phyloP scores from a whole-genome alignment of 2,329 filamentous ascomycete genomes.

The Lecanosticta acicola region DNA sequence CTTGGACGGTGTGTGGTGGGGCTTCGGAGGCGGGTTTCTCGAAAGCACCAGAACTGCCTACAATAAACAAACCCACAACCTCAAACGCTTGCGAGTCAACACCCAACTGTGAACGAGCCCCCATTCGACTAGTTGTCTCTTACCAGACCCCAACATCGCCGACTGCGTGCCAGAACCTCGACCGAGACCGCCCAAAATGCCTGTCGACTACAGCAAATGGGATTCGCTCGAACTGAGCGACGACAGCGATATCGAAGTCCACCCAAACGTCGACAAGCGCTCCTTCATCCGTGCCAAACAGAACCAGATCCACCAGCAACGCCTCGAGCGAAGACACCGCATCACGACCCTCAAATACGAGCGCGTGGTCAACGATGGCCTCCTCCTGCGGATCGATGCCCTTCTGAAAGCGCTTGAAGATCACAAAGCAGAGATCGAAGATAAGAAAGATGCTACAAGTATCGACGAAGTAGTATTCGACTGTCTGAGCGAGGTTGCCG shows the following conservation, averaged over 20 bases:
- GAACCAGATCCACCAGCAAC: slow-evolving; percentile 89
- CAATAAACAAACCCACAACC: no score
- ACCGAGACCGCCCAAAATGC: slow-evolving; percentile 41
- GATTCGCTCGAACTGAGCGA: slow-evolving; percentile 94
- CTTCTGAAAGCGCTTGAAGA: slow-evolving; percentile 69
- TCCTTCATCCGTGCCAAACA: slow-evolving; percentile 99
- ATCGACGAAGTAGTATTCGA: slow-evolving; percentile 83
- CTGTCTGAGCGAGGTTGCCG: slow-evolving; percentile 67
- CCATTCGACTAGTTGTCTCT: no score
- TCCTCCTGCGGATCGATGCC: slow-evolving; percentile 74
- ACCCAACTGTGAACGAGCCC: no score
- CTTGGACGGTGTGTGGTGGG: no score
- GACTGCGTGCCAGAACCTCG: no score
- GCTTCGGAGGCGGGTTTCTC: no score
- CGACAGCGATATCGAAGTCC: slow-evolving; percentile 95
- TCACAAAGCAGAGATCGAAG: slow-evolving; percentile 59
- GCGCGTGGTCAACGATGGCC: slow-evolving; percentile 83
- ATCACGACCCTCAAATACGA: slow-evolving; percentile 92
- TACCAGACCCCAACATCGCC: no score
- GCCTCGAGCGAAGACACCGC: slow-evolving; percentile 75
- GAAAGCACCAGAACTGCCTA: no score
- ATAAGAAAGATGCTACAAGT: slow-evolving; percentile 52
- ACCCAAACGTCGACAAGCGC: slow-evolving; percentile 96
- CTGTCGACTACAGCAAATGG: slow-evolving; percentile 70
- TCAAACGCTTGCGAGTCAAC: no score